Evolutionary conservation across 148 eudicot species (phyloP).

Genomic region (Cornus suecica): DNA sequence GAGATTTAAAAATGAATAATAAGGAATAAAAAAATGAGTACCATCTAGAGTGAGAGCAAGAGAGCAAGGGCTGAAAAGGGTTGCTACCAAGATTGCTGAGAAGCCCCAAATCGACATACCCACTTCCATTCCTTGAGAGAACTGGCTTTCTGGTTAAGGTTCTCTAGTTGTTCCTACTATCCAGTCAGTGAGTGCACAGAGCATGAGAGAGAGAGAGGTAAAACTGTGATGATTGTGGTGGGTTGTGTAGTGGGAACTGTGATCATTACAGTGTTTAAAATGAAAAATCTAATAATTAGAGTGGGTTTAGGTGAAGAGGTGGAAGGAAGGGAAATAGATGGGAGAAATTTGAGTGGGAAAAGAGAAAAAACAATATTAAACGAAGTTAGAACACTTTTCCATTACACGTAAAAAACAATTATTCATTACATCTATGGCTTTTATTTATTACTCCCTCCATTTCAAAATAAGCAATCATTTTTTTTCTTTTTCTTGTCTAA

Average conservation of each 20-base stretch:
- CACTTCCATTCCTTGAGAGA: constrained; percentile 38
- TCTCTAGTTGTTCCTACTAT: constrained; percentile 9
- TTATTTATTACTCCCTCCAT: too few species aligned
- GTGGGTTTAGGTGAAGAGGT: too few species aligned
- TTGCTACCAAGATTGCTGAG: constrained; percentile 28
- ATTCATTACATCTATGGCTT: too few species aligned
- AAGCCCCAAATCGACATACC: constrained; percentile 36
- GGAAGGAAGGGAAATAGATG: too few species aligned
- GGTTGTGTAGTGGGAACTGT: constrained; percentile 11
- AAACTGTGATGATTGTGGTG: constrained; percentile 12
- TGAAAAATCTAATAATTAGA: too few species aligned
- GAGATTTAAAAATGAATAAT: not conserved
- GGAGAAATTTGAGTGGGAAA: too few species aligned
- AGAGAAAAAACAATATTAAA: too few species aligned
- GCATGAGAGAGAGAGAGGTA: not conserved
- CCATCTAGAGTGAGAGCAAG: constrained; percentile 84
- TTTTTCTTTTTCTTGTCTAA: too few species aligned
- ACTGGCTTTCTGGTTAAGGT: constrained; percentile 10
- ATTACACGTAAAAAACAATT: too few species aligned
- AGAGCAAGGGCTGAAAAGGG: constrained; percentile 56
- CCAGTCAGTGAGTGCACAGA: not conserved
- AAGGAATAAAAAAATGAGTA: constrained; percentile 16
- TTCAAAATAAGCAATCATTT: too few species aligned
- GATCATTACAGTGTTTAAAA: not conserved
- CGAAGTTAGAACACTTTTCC: too few species aligned